Evolutionary conservation across 2,329 filamentous ascomycete species (phyloP), one percentile per base, ranked within the genome.

Genomic region (Aschersonia sp.): DNA sequence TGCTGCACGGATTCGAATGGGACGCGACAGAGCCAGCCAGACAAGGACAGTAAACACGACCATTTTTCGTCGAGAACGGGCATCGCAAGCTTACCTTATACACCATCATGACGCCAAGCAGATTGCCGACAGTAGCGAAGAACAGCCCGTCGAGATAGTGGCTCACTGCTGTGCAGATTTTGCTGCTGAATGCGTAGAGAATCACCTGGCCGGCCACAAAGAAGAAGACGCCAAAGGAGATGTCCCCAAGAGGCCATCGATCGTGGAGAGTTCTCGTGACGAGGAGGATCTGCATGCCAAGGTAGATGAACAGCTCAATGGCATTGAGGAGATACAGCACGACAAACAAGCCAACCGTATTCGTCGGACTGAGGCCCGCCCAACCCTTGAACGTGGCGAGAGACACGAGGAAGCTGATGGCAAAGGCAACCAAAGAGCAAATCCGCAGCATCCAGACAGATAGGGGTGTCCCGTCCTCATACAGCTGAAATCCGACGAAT

Each of bases 71-170:
- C 14, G 9, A n/a, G 12, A 14, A n/a, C 9, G 40, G n/a, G 40
- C 22, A n/a, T 42, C 9, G 8, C 22, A 7, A 37, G 41, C 66
- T 47, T 66, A 75, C 87, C 83, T 98, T 98, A 76, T 98, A 98
- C 39, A 98, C 82, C 92, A 97, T 98, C 92, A 98, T 98, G 51
- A 98, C 90, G 10, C 82, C 87, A 42, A 98, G 71, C 43, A 98
- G 68, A 61, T 98, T 98, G 71, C 88, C 92, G 48, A 90, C 81
- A 0, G 90, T 95, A 5, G 88, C 87, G 60, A 98, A 89, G 69
- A 97, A 94, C 44, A 97, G 68, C 0, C 90, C 90, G 59, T 98
- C 92, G 45, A 98, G 68, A 62, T 97, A 98, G 65, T 98, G 92
- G 65, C 87, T 81, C 40, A 89, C 80, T 44, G 79, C 77, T 46